Conservation (phyloP, 495 filamentous ascomycete species). For the Lasiosphaeria hispida region DNA sequence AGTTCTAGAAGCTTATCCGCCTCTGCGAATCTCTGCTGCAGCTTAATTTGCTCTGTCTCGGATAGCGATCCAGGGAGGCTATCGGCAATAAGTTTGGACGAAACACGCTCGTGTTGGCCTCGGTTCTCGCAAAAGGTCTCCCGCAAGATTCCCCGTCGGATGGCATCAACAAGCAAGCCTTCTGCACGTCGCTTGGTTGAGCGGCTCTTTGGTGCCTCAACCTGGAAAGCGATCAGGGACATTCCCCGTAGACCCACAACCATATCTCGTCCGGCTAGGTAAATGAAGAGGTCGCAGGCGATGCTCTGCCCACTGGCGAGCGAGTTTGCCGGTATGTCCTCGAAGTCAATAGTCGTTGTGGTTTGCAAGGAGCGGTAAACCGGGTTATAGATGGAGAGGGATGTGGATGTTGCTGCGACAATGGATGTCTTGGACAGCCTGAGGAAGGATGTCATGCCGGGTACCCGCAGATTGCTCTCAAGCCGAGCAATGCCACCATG, state of each 20-base stretch:
- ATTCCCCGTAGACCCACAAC: constrained; percentile 58
- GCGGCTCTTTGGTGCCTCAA: constrained; percentile 58
- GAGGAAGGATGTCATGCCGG: constrained; percentile 47
- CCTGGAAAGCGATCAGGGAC: constrained; percentile 58
- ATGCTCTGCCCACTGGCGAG: constrained; percentile 17
- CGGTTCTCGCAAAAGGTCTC: constrained; percentile 19
- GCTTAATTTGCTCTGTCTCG: constrained; percentile 34
- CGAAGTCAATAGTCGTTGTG: constrained; percentile 42
- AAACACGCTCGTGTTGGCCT: constrained; percentile 9
- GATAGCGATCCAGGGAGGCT: constrained; percentile 39
- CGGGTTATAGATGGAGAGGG: constrained; percentile 60
- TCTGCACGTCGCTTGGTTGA: constrained; percentile 60
- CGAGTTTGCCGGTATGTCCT: constrained; percentile 10
- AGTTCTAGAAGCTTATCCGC: constrained; percentile 47
- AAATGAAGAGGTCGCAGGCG: constrained; percentile 52
- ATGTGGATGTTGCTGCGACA: constrained; percentile 39
- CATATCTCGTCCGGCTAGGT: constrained; percentile 61
- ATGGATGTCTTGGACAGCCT: constrained; percentile 51
- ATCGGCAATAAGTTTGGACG: constrained; percentile 35
- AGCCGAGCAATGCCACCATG: constrained; percentile 46
- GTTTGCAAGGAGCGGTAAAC: constrained; percentile 64
- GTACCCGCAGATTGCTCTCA: constrained; percentile 36
- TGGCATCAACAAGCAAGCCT: constrained; percentile 68
- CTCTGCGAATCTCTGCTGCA: constrained; percentile 33
- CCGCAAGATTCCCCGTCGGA: constrained; percentile 54